Percentiles rank a stretch among this genome's conserved stretches.
phyloP scores from a whole-genome alignment of 495 filamentous ascomycete genomes.

The Xylaria longipes region DNA sequence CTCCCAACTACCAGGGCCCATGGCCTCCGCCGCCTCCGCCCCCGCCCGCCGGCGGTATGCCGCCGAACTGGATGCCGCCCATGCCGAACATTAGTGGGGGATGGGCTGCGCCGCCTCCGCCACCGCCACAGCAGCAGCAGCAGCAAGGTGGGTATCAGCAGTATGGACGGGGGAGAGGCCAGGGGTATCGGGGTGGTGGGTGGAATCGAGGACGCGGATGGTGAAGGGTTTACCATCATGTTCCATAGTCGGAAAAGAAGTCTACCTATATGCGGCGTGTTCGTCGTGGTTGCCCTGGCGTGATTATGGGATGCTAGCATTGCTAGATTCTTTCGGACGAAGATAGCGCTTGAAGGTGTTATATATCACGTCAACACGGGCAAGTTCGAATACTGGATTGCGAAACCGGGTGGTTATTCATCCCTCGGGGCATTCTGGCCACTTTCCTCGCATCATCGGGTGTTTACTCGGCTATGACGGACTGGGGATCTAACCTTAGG shows the following conservation, averaged over 20 bases:
- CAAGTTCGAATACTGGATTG: background rate
- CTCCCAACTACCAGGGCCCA: slow-evolving; percentile 55
- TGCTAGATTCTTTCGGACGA: background rate
- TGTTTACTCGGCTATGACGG: background rate
- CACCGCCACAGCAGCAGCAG: slow-evolving; percentile 34
- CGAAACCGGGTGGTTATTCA: background rate
- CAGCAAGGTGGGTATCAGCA: slow-evolving; percentile 37
- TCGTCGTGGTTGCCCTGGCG: background rate
- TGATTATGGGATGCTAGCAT: too few relatives aligned
- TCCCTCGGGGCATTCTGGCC: background rate
- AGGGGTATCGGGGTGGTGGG: slow-evolving; percentile 37
- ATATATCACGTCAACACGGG: too few relatives aligned
- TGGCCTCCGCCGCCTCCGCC: slow-evolving; percentile 54
- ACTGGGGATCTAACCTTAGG: background rate
- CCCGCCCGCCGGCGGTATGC: slow-evolving; percentile 33
- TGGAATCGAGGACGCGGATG: slow-evolving; percentile 40
- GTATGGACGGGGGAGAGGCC: slow-evolving; percentile 38
- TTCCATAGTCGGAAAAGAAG: background rate
- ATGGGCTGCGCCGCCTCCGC: slow-evolving; percentile 30
- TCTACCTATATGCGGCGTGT: background rate
- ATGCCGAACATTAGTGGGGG: slow-evolving; percentile 28
- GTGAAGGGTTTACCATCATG: slow-evolving; percentile 19
- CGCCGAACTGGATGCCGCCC: slow-evolving; percentile 38
- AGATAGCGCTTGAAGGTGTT: background rate
- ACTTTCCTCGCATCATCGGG: background rate